Base-by-base conservation (phyloP, 148 eudicot genomes). In the Pharnaceum exiguum region DNA sequence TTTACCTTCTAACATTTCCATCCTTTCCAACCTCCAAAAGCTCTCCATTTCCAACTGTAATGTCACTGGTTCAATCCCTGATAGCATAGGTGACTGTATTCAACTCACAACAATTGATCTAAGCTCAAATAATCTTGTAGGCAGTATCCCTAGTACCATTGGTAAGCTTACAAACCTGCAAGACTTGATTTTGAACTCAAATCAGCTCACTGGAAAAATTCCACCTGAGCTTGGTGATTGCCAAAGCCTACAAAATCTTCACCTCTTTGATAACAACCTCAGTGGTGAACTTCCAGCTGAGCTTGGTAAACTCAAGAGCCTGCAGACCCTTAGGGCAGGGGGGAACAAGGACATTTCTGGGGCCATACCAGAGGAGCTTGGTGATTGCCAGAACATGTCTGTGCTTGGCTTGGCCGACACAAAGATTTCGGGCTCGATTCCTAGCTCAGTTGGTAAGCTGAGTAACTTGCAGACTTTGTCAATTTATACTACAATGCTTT, bases 341-440 rank as follows among this genome's bases (percentile, higher is more conserved):
- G 98, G 96, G 2, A 91, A 91, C 46, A 73, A 72, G 15, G 90
- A 85, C 16, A 58, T 91, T 5, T 42, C 74, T 3, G 98, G 98
- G 10, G 63, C 55, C 19, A 77, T 88, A 28, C 96, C 98, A 2
- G 69, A 40, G 5, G 81, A 79, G 71, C 32, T 91, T 0, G 87
- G 85, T 36, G 61, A 84, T n/a, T 87, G 89, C 46, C 37, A 53
- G 35, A 88, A 81, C 51, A 15, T 91, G 75, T 78, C 76, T 13
- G 76, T 88, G 7, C 62, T 91, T 21, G 96, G 98, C 32, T 64
- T 91, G 9, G 90, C 98, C 2, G 96, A 79, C 23, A 85, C 98
- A 0, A 71, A 63, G 69, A 74, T 91, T 26, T 81, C 95, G 0
- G 96, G 98, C 7, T 26, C 76, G 5, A 32, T 91, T 12, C 98